Conservation (phyloP, 2,329 filamentous ascomycete species). For the Colletotrichum abscissum region DNA sequence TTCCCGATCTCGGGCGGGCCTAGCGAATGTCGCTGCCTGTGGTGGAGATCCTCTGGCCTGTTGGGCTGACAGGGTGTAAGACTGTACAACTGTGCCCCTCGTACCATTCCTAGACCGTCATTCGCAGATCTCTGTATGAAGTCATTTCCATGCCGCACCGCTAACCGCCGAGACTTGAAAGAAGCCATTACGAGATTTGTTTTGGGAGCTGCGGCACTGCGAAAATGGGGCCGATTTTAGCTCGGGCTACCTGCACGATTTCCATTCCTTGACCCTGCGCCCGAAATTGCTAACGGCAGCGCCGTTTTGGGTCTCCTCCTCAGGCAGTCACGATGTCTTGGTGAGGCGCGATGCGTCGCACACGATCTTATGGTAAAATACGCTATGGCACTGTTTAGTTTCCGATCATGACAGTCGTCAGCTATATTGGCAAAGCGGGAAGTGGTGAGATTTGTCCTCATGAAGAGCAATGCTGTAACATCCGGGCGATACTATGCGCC, state of each 20-base stretch:
- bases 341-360: no score
- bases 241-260: background rate
- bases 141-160: background rate
- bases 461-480: no score
- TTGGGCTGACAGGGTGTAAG: background rate
- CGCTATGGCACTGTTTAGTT: no score
- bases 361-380: no score
- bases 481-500: no score
- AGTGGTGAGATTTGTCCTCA: no score
- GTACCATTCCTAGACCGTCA: background rate
- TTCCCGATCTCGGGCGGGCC: background rate
- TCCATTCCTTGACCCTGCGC: background rate
- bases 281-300: background rate
- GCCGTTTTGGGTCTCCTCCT: background rate
- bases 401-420: no score
- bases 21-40: background rate
- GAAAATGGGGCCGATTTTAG: background rate
- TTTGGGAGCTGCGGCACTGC: background rate
- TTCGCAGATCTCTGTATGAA: background rate
- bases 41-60: background rate
- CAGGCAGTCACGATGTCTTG: no score
- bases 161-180: background rate
- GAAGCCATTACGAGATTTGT: background rate
- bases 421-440: no score
- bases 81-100: background rate